phyloP scores from a whole-genome alignment of 208 protist species.

The Wallacemonas collosoma region DNA sequence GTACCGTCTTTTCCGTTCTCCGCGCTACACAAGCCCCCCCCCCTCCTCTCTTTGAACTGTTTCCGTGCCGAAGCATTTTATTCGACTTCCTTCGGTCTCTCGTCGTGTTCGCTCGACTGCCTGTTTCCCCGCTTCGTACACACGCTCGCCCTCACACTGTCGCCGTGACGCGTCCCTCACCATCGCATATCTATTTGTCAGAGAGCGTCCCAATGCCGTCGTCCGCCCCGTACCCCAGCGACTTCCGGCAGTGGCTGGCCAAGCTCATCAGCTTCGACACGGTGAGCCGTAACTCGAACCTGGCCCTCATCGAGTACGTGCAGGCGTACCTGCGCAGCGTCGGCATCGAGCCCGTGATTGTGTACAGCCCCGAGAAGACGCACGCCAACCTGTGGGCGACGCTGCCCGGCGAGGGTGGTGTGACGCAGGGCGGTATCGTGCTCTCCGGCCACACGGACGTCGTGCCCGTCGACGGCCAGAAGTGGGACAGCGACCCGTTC shows the following conservation, averaged over 20 bases:
- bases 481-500: constrained; percentile 49
- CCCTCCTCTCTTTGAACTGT: no score
- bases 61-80: no score
- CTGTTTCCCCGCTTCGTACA: neutral
- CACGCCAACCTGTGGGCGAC: constrained; percentile 67
- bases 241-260: constrained; percentile 33
- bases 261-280: constrained; percentile 67
- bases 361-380: constrained; percentile 32
- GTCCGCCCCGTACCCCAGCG: constrained; percentile 5
- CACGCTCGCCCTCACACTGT: neutral
- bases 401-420: constrained; percentile 39
- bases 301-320: constrained; percentile 53
- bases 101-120: no score
- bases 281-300: constrained; percentile 60
- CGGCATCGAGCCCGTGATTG: constrained; percentile 36
- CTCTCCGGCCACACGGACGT: constrained; percentile 48
- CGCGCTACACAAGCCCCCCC: no score
- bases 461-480: constrained; percentile 45
- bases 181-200: no score
- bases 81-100: no score
- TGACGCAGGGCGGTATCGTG: constrained; percentile 43
- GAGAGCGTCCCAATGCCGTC: neutral
- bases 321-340: constrained; percentile 35
- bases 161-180: no score
- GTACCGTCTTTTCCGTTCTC: no score